Evolutionary conservation across 2,329 filamentous ascomycete species (phyloP).

Genomic region (Phaeosphaeria sp.): DNA sequence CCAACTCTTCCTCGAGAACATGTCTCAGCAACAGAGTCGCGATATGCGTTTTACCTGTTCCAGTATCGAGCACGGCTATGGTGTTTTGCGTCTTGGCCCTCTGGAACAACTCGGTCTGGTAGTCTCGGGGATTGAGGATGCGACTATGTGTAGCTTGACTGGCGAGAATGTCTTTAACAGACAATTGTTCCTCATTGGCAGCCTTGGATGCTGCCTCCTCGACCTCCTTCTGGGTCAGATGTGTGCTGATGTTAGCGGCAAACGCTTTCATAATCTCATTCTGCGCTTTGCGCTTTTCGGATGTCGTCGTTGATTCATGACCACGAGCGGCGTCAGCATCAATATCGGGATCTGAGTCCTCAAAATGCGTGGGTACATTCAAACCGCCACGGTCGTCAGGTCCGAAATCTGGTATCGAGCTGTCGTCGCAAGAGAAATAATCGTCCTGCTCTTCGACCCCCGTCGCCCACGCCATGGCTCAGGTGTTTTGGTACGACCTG

Average conservation of each 20-base stretch:
- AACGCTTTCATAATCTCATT: slow-evolving; percentile 52
- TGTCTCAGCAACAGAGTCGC: slow-evolving; percentile 83
- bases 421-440: slow-evolving; percentile 17
- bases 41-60: slow-evolving; percentile 95
- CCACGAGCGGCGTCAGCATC: slow-evolving; percentile 29
- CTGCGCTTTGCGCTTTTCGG: slow-evolving; percentile 50
- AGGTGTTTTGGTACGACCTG: no score
- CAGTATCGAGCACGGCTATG: slow-evolving; percentile 94
- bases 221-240: slow-evolving; percentile 50
- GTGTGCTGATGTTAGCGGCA: slow-evolving; percentile 51
- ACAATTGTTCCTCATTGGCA: slow-evolving; percentile 57
- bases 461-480: slow-evolving; percentile 26
- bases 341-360: slow-evolving; percentile 29
- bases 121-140: slow-evolving; percentile 82
- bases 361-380: neutral
- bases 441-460: slow-evolving; percentile 27
- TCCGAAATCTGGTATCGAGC: slow-evolving; percentile 8
- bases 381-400: neutral
- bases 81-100: slow-evolving; percentile 83
- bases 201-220: slow-evolving; percentile 41
- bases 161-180: slow-evolving; percentile 60
- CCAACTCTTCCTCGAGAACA: slow-evolving; percentile 77
- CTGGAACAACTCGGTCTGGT: slow-evolving; percentile 91
- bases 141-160: slow-evolving; percentile 63
- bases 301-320: slow-evolving; percentile 33